Base-by-base conservation (phyloP, 106 monocot genomes). In the Triglochin maritima region DNA sequence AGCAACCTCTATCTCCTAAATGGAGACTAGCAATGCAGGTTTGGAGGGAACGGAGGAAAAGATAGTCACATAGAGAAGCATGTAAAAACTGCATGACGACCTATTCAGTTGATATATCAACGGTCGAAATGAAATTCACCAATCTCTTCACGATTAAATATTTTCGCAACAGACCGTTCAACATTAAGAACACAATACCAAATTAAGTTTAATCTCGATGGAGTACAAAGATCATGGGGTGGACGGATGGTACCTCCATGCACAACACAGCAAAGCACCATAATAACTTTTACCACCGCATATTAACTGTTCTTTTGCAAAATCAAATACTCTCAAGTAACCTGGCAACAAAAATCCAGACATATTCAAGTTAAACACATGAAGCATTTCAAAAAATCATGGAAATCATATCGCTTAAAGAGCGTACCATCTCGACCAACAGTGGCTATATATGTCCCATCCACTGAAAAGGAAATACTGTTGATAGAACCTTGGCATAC, bases 261-360 rank as follows among this genome's bases (percentile, higher is more conserved):
- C 78, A 67, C 96, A 91, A 71, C 96, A 96, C 11, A 96, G 74
- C 60, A 96, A 72, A 61, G 96, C 87, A 54, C 91, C 96, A 84
- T 96, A 96, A 60, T 96, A 96, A 57, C 96, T 91, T 88, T 84
- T 96, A n/a, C 90, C 90, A 68, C 96, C 96, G 79, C 75, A 91
- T 71, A 86, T 71, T 60, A 96, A 65, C 68, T 88, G 87, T 63
- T 88, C 90, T 73, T 88, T 96, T 42, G 67, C 70, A 53, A 78
- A 96, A 50, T 96, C 88, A 77, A 90, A 96, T 46, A 96, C 91
- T 88, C 96, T 96, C 64, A 96, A 69, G 73, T 88, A 91, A 64
- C 96, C 96, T 96, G 66, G 6, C 80, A 67, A 17, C 4, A 54
- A 41, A 43, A 68, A 6, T 59, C 11, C 57, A 41, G 9, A 47